Evolutionary conservation across 805 yeast genomes (phyloP).

Genomic region (Wickerhamomyces pijperi): DNA sequence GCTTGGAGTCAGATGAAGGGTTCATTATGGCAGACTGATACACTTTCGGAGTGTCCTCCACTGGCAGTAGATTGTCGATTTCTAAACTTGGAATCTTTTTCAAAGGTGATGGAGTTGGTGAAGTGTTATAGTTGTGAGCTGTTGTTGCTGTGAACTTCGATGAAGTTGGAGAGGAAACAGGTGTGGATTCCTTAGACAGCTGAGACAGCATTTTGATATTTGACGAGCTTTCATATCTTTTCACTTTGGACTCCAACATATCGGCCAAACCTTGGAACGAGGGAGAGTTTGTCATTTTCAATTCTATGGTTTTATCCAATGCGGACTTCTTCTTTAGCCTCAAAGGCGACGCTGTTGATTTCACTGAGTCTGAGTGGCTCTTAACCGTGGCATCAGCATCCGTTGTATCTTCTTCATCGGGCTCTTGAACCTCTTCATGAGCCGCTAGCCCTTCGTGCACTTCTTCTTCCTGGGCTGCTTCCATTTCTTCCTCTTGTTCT

Average conservation of each 20-base stretch:
- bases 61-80: background rate
- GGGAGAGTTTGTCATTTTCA: constrained; percentile 31
- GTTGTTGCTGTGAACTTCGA: background rate
- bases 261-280: constrained; percentile 31
- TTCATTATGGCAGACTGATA: background rate
- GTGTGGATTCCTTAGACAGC: background rate
- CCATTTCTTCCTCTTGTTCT: no score
- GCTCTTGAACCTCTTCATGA: background rate
- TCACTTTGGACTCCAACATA: constrained; percentile 26
- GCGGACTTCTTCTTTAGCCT: background rate
- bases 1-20: background rate
- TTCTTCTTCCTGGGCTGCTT: no score
- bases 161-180: background rate
- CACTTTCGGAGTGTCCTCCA: background rate
- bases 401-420: constrained; percentile 3
- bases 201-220: background rate
- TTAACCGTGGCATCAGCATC: no score
- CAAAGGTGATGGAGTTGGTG: background rate
- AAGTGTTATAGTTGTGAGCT: background rate
- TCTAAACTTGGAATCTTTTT: background rate
- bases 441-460: no score
- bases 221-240: constrained; percentile 4
- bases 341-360: no score
- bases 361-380: no score
- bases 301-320: constrained; percentile 3